Base-by-base conservation (phyloP, 345 rosid species). In the Erysimum cheiranthoides region DNA sequence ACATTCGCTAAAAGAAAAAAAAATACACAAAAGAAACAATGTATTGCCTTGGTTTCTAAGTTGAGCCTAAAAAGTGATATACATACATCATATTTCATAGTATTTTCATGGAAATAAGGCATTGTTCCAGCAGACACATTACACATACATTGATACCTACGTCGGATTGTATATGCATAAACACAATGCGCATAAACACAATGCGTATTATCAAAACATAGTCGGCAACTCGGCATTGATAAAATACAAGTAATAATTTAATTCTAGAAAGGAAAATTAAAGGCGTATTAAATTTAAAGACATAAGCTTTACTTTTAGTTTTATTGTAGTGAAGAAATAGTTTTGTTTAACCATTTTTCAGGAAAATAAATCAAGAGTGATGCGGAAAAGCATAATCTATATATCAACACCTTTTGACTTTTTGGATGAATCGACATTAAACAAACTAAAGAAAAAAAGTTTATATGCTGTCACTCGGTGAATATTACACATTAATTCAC, bases 341-440 rank as follows among this genome's bases (percentile, higher is more conserved):
- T 56, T 57, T 59, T 35, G 16, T 58, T 31, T 16, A 36, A 30
- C 16, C 12, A 65, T 14, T 35, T 31, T 46, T 21, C 27, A 57
- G 27, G 13, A 35, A 35, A 35, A 34, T 1, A 34, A 71, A 60
- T 59, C n/a, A 49, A 11, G 30, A 72, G n/a, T 36, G 40, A 36
- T 71, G 17, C 36, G 49, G 8, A 4, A 61, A 61, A 61, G 49
- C 60, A 42, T 40, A 14, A 51, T 63, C 66, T 45, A 27, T n/a
- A 56, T 4, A 53, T 42, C 54, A 70, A 70, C 12, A 57, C 34
- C 14, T 68, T 57, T 6, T 49, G 40, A 40, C 54, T 40, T 28
- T 67, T 36, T 39, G 3, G 73, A 28, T 27, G 54, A 16, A 54
- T n/a, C 34, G 36, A 32, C 40, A 43, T 17, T 12, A 31, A 28